Percentiles rank a stretch among this genome's conserved stretches.
phyloP scores from a whole-genome alignment of 129 eudicot genomes.

The Logfia minima region DNA sequence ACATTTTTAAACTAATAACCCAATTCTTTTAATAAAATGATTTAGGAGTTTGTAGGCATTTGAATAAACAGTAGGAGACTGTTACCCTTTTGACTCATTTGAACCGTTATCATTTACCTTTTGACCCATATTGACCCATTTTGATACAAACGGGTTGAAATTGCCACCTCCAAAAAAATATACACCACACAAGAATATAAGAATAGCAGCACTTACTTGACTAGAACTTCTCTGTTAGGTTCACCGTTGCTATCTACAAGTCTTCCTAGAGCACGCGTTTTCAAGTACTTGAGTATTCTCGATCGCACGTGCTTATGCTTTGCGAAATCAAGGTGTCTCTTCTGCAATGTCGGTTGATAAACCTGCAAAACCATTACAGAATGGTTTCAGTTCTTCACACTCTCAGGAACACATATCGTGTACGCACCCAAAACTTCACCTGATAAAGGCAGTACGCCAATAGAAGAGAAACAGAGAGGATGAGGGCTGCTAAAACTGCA shows the following conservation, averaged over 20 bases:
- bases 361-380: conserved; percentile 35
- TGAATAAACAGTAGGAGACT: background rate
- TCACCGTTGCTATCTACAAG: conserved; percentile 52
- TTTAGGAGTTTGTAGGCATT: background rate
- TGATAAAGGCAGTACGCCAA: conserved; percentile 61
- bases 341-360: conserved; percentile 54
- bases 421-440: conserved; percentile 26
- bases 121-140: background rate
- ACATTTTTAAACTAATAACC: background rate
- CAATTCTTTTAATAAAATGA: background rate
- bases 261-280: conserved; percentile 60
- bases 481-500: conserved; percentile 54
- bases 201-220: conserved; percentile 44
- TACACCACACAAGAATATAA: background rate
- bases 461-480: conserved; percentile 49
- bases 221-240: conserved; percentile 52
- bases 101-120: background rate
- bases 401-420: background rate
- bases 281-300: conserved; percentile 63
- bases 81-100: background rate
- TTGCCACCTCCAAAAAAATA: background rate
- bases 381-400: background rate
- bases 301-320: conserved; percentile 71
- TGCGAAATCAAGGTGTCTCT: conserved; percentile 59
- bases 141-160: background rate